Evolutionary conservation across 768 basidiomycete genomes (phyloP).

Genomic region (Tremella yokohamensis): DNA sequence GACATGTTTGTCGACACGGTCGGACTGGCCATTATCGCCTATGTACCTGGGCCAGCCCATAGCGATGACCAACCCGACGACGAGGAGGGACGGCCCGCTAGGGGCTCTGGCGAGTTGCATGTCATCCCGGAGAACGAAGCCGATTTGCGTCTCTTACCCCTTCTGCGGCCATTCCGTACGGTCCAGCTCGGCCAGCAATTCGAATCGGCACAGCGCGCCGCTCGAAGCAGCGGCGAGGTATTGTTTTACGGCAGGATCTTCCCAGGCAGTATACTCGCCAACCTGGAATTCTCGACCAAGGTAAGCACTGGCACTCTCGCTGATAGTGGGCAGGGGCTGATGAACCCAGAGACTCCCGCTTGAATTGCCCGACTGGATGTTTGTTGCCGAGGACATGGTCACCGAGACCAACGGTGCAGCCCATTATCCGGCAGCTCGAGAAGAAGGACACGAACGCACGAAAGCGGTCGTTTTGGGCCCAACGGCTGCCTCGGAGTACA

Average conservation of each 20-base stretch:
- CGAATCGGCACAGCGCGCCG: constrained; percentile 2
- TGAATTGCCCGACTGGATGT: constrained; percentile 20
- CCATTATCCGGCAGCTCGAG: background rate
- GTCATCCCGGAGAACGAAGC: background rate
- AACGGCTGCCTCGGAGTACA: background rate
- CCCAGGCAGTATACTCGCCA: constrained; percentile 20
- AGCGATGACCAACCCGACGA: background rate
- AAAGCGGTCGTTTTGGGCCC: background rate
- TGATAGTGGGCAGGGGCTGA: background rate
- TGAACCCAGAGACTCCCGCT: constrained; percentile 20
- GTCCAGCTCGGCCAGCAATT: constrained; percentile 11
- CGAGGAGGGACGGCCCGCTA: background rate
- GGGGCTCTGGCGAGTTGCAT: background rate
- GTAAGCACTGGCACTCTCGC: constrained; percentile 12
- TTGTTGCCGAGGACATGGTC: background rate
- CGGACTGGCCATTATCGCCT: background rate
- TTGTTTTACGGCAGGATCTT: constrained; percentile 36
- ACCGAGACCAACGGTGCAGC: background rate
- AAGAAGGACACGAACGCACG: background rate
- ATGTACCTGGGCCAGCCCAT: background rate
- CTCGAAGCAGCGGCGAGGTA: constrained; percentile 17
- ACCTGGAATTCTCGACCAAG: constrained; percentile 16
- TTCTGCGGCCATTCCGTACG: background rate
- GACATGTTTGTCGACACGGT: background rate
- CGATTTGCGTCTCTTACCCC: too few relatives aligned